Evolutionary conservation across 1,284 basidiomycete species (phyloP).

Genomic region (Tilletia horrida): DNA sequence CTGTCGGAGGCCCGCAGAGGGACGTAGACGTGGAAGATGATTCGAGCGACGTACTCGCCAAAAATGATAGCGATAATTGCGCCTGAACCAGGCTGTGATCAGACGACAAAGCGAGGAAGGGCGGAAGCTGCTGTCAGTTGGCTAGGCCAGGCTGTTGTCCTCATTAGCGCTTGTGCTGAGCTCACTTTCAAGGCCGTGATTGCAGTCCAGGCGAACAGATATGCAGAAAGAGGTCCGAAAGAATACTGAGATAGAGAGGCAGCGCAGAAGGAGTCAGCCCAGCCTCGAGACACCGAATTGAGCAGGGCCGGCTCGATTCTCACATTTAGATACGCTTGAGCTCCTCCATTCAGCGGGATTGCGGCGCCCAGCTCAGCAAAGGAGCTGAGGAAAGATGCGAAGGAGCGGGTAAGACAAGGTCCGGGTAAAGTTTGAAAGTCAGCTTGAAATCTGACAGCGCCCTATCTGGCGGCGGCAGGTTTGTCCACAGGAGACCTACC

Average conservation of each 20-base stretch:
- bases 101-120: background rate
- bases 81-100: conserved; percentile 59
- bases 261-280: conserved; percentile 1
- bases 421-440: background rate
- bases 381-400: conserved; percentile 72
- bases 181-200: conserved; percentile 53
- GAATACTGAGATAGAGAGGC: conserved; percentile 58
- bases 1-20: background rate
- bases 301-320: background rate
- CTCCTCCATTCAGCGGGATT: conserved; percentile 60
- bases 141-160: no score
- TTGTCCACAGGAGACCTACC: conserved; percentile 55
- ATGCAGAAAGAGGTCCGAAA: conserved; percentile 67
- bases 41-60: conserved; percentile 75
- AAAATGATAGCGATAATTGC: conserved; percentile 60
- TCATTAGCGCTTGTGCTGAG: background rate
- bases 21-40: conserved; percentile 57
- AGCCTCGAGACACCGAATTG: no score
- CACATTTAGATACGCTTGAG: conserved; percentile 66
- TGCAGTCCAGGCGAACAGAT: conserved; percentile 58
- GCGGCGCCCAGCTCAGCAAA: conserved; percentile 61
- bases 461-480: no score
- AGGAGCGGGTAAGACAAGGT: background rate
- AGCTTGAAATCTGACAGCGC: background rate
- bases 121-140: background rate